Conservation (phyloP, 164 flowering plant species). For the Vitis riparia region DNA sequence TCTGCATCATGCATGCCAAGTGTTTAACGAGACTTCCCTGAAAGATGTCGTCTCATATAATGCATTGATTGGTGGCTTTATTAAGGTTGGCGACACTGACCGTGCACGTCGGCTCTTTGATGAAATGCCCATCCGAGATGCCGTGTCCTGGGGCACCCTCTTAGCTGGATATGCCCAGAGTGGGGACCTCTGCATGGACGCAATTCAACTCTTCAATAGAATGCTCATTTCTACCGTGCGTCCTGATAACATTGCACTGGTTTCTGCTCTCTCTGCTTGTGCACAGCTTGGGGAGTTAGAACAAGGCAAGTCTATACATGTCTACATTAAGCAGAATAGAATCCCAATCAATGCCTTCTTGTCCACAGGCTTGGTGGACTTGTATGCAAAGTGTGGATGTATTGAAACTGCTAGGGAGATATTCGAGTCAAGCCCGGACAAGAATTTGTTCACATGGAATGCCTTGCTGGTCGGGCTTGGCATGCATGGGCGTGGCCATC, state of each 20-base stretch:
- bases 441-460: slow-evolving; percentile 74
- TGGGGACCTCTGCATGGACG: slow-evolving; percentile 35
- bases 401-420: slow-evolving; percentile 49
- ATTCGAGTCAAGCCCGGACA: slow-evolving; percentile 44
- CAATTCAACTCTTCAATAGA: slow-evolving; percentile 38
- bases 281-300: slow-evolving; percentile 60
- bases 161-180: slow-evolving; percentile 59
- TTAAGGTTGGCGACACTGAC: slow-evolving; percentile 47
- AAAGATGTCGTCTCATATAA: slow-evolving; percentile 64
- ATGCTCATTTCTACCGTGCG: slow-evolving; percentile 38
- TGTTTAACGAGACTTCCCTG: slow-evolving; percentile 40
- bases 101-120: slow-evolving; percentile 54
- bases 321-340: slow-evolving; percentile 31
- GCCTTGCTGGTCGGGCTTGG: slow-evolving; percentile 76
- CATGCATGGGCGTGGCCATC: slow-evolving; percentile 59
- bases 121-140: slow-evolving; percentile 48
- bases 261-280: slow-evolving; percentile 65
- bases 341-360: slow-evolving; percentile 41
- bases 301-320: slow-evolving; percentile 50
- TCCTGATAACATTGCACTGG: slow-evolving; percentile 50
- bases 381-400: slow-evolving; percentile 82
- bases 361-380: slow-evolving; percentile 67
- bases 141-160: slow-evolving; percentile 68
- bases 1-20: slow-evolving; percentile 27
- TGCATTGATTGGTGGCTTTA: slow-evolving; percentile 52